phyloP scores from a whole-genome alignment of 129 eudicot species.

The Centella asiatica region DNA sequence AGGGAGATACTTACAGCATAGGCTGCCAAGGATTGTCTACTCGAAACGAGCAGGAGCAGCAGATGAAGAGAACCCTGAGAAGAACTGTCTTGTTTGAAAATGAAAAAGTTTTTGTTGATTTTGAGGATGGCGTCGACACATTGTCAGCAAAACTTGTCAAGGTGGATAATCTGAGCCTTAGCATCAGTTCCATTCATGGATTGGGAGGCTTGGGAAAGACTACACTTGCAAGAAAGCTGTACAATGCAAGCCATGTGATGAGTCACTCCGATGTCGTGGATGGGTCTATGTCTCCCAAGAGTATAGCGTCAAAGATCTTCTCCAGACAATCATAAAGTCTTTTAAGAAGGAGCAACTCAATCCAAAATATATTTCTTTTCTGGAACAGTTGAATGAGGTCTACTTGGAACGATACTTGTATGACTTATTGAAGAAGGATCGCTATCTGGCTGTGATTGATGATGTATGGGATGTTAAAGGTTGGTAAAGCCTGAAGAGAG shows the following conservation, averaged over 20 bases:
- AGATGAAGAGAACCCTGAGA: neutral
- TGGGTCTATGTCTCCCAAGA: constrained; percentile 12
- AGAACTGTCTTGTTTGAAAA: neutral
- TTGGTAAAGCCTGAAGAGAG: constrained; percentile 5
- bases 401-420: neutral
- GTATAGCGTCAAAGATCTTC: neutral
- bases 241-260: neutral
- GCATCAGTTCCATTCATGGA: neutral
- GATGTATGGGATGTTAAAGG: constrained; percentile 19
- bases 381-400: neutral
- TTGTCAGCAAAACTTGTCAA: neutral
- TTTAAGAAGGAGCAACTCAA: neutral
- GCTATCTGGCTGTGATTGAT: constrained; percentile 18
- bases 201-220: neutral
- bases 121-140: neutral
- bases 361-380: too few species aligned
- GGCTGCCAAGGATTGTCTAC: too few species aligned
- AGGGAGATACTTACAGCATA: neutral
- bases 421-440: neutral
- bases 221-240: constrained; percentile 1
- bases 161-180: neutral
- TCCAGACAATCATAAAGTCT: neutral
- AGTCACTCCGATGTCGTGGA: neutral
- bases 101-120: neutral
- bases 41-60: neutral